Evolutionary conservation across 768 basidiomycete species (phyloP).

Genomic region (Mycena rosella): DNA sequence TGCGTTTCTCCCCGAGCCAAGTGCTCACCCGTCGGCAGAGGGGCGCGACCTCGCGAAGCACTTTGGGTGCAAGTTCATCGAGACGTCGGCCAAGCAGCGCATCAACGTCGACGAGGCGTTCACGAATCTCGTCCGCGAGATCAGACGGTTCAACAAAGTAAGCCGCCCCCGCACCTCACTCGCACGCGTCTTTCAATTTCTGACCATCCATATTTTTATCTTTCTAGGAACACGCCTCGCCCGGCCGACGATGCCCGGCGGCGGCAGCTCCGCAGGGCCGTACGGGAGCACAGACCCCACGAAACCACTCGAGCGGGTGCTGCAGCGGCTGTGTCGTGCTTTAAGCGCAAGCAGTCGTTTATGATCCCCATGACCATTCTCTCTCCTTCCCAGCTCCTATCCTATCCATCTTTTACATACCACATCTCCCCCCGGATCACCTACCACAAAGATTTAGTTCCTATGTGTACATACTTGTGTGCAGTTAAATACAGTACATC

Average conservation of each 20-base stretch:
- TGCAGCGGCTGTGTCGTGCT: conserved; percentile 78
- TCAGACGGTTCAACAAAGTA: conserved; percentile 94
- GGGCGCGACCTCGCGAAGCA: conserved; percentile 96
- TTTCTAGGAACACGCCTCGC: conserved; percentile 83
- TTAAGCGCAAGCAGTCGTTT: conserved; percentile 44
- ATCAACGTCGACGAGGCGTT: conserved; percentile 99
- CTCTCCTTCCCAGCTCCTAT: conserved; percentile 18
- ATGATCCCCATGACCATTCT: conserved; percentile 23
- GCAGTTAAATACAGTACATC: conserved; percentile 24
- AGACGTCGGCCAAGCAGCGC: conserved; percentile 96
- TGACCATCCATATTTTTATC: conserved; percentile 22
- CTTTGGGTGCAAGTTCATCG: conserved; percentile 90
- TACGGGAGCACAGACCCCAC: conserved; percentile 63
- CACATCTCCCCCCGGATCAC: conserved; percentile 31
- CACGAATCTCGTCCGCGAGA: conserved; percentile 92
- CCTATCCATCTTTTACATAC: conserved; percentile 27
- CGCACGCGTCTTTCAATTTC: too few species aligned
- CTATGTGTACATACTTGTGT: conserved; percentile 28
- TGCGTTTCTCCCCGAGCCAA: neutral
- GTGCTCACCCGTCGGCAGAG: conserved; percentile 71
- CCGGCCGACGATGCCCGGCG: conserved; percentile 69
- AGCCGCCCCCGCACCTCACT: conserved; percentile 32
- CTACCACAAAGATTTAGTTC: conserved; percentile 15
- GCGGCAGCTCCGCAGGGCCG: conserved; percentile 57
- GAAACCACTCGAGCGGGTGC: conserved; percentile 71